Percentiles rank a stretch among this genome's conserved stretches.
phyloP scores from a whole-genome alignment of 345 rosid species.

The Rhodamnia rubescens region DNA sequence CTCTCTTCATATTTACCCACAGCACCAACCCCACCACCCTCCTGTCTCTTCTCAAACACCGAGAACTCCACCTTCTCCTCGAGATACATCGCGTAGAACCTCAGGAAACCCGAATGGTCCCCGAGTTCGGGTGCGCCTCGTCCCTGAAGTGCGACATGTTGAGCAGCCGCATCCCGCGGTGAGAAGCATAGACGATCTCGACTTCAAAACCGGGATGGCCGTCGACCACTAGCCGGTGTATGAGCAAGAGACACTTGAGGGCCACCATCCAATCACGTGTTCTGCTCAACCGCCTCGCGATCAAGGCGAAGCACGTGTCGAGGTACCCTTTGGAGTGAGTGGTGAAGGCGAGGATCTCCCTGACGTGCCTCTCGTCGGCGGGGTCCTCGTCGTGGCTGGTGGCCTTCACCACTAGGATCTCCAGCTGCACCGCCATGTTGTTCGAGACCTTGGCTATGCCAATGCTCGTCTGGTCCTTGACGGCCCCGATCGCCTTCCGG shows the following conservation, averaged over 20 bases:
- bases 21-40: slow-evolving; percentile 11
- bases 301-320: slow-evolving; percentile 44
- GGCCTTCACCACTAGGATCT: slow-evolving; percentile 77
- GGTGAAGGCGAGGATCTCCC: slow-evolving; percentile 47
- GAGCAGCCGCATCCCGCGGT: slow-evolving; percentile 57
- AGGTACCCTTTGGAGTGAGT: slow-evolving; percentile 56
- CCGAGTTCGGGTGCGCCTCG: slow-evolving; percentile 77
- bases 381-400: slow-evolving; percentile 85
- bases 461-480: slow-evolving; percentile 86
- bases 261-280: slow-evolving; percentile 93
- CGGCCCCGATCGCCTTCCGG: slow-evolving; percentile 84
- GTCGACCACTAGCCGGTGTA: slow-evolving; percentile 54
- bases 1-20: slow-evolving; percentile 22
- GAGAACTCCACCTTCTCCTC: slow-evolving; percentile 56
- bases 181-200: slow-evolving; percentile 50
- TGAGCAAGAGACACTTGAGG: slow-evolving; percentile 52
- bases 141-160: slow-evolving; percentile 75
- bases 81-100: slow-evolving; percentile 55
- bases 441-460: slow-evolving; percentile 78
- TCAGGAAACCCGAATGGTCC: slow-evolving; percentile 71
- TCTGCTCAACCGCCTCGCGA: slow-evolving; percentile 55
- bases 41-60: slow-evolving; percentile 43
- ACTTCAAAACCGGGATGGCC: slow-evolving; percentile 56
- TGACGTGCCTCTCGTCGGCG: slow-evolving; percentile 58
- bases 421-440: slow-evolving; percentile 82